Percentiles rank a stretch among this genome's conserved stretches.
These are phyloP conservation scores for Penicillium thymicola DNA, from an alignment of 2,329 filamentous ascomycete genomes.

Conservation along the genomic window DNA sequence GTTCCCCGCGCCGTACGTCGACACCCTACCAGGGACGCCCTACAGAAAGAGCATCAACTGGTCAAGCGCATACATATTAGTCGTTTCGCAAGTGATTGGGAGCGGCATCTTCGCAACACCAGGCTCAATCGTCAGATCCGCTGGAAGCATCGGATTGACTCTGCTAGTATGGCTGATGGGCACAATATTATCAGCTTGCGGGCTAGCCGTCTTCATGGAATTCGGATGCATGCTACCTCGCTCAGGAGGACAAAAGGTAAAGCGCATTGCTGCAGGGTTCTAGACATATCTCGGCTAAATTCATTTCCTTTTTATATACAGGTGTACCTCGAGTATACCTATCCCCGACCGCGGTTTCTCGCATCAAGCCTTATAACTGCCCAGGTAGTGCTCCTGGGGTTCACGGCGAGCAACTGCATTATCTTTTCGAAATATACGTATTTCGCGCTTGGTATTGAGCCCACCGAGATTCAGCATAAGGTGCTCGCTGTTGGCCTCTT, in stretches of 20 bases:
- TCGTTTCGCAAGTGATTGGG: constrained; percentile 66
- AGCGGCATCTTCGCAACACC: constrained; percentile 71
- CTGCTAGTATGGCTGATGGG: constrained; percentile 63
- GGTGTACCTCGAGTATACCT: constrained; percentile 69
- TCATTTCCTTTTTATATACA: constrained; percentile 30
- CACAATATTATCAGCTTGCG: constrained; percentile 59
- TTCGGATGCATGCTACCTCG: constrained; percentile 69
- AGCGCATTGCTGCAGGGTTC: constrained; percentile 46
- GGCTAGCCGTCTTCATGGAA: constrained; percentile 62
- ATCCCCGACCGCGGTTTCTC: constrained; percentile 60
- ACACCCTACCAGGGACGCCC: constrained; percentile 45
- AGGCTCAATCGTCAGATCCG: constrained; percentile 62
- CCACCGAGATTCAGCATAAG: constrained; percentile 54
- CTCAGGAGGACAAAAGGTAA: constrained; percentile 64
- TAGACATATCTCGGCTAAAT: constrained; percentile 38
- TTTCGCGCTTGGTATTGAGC: constrained; percentile 55
- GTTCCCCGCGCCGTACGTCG: constrained; percentile 38
- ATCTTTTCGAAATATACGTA: constrained; percentile 65
- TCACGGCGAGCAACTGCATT: constrained; percentile 68
- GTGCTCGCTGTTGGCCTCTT: constrained; percentile 56
- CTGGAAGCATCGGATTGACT: constrained; percentile 64
- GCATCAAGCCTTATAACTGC: constrained; percentile 63
- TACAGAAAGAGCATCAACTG: constrained; percentile 60
- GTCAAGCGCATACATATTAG: constrained; percentile 63
- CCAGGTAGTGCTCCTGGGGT: constrained; percentile 62